Base-by-base conservation (phyloP, 2,329 filamentous ascomycete genomes). In the Pseudogymnoascus verrucosus region DNA sequence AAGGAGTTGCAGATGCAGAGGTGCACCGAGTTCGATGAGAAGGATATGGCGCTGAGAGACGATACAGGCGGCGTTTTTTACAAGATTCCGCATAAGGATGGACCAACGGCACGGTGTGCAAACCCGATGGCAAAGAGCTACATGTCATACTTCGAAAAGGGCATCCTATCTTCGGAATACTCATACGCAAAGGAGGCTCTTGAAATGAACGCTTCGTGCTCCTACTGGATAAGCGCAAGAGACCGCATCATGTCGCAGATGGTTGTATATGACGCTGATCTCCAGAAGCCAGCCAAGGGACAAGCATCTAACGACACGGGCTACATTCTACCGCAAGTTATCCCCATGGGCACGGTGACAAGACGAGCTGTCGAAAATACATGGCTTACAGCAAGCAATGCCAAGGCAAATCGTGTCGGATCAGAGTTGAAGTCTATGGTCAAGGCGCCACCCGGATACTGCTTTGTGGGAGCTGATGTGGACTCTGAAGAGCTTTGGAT, bases 401-500 rank as follows among this genome's bases (percentile, higher is more conserved):
- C 96, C 1, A 99, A 99, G 78, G 86, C 87, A 73, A 98, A 98
- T 69, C 88, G 96, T 5, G 93, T 99, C 3, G 95, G 95, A 0
- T 99, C 95, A 0, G 95, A 99, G 74, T 81, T 99, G 23, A 99
- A 99, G 75, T 91, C 93, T 12, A 98, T 99, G 92, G 87, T 99
- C 68, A 89, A 88, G 71, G 93, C 96, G 12, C 95, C 95, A 0
- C 83, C 89, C 14, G 95, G 93, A 5, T 96, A 98, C 72, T 88
- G 84, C 68, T 97, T 99, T 73, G 95, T 99, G 14, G 95, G 96
- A 28, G 95, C 96, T 4, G 95, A 99, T 76, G 95, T 99, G 4
- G 95, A 99, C 73, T 97, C 93, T 1, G 88, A 99, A 74, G 95
- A 99, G 75, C 82, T 99, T 5, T 99, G 96, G 95, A 99, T 99